Conservation (phyloP, 441 rosid species). For the Macaranga tanarius region DNA sequence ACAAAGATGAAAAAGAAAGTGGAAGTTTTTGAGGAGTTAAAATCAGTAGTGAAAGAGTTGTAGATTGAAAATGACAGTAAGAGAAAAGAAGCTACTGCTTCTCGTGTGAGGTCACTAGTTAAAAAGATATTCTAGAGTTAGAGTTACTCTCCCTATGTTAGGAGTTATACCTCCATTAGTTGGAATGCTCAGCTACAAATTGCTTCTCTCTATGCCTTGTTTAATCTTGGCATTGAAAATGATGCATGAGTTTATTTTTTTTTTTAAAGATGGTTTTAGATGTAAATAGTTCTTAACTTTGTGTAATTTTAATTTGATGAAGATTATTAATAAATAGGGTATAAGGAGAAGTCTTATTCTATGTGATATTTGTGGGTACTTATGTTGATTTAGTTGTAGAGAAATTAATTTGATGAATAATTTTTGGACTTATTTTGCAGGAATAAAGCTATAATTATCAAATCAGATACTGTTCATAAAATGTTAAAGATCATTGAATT, state of each 20-base stretch:
- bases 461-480: constrained; percentile 92
- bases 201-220: constrained; percentile 80
- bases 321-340: not conserved
- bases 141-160: constrained; percentile 80
- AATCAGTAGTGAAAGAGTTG: constrained; percentile 58
- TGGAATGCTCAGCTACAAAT: constrained; percentile 76
- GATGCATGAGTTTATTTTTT: constrained; percentile 59
- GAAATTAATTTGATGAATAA: not conserved
- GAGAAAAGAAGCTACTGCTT: constrained; percentile 60
- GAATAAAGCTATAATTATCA: constrained; percentile 96
- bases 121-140: constrained; percentile 64
- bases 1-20: constrained; percentile 58
- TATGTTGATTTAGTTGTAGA: not conserved
- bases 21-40: constrained; percentile 63
- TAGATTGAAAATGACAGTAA: constrained; percentile 36
- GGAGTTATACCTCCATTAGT: constrained; percentile 91
- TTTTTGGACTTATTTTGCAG: constrained; percentile 31
- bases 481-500: constrained; percentile 81
- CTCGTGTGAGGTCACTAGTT: constrained; percentile 57
- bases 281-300: not conserved
- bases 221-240: constrained; percentile 89
- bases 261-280: not conserved
- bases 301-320: not conserved
- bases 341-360: constrained; percentile 7
- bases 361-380: not conserved